Evolutionary conservation across 371 early-diverging fungal species (phyloP).

Genomic region (Phascolomyces articulosus): DNA sequence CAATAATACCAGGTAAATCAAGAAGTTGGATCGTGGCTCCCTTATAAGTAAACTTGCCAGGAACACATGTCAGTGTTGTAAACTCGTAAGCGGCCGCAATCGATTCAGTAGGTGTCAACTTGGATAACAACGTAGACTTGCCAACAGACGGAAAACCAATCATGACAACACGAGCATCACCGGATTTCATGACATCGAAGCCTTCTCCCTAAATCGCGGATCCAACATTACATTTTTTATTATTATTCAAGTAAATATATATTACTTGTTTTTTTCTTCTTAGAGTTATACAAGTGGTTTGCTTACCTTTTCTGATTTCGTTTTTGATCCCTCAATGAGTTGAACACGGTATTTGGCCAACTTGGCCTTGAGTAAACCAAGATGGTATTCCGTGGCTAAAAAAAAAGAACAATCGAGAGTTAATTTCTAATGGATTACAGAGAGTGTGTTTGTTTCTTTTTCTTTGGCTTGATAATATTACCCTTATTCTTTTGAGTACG

Average conservation of each 20-base stretch:
- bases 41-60: conserved; percentile 97
- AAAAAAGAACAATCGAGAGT: no score
- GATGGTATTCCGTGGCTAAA: conserved; percentile 92
- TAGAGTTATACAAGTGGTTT: no score
- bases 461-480: conserved; percentile 4
- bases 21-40: conserved; percentile 98
- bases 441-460: no score
- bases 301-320: conserved; percentile 83
- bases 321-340: conserved; percentile 84
- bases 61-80: conserved; percentile 98
- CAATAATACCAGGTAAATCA: conserved; percentile 90
- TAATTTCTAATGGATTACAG: no score
- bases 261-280: no score
- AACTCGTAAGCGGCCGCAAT: conserved; percentile 98
- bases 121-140: conserved; percentile 96
- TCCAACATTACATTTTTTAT: conserved; percentile 68
- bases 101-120: conserved; percentile 94
- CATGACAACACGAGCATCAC: conserved; percentile 98
- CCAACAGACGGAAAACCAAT: conserved; percentile 99
- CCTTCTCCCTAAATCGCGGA: conserved; percentile 78
- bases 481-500: conserved; percentile 94
- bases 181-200: conserved; percentile 98
- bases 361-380: conserved; percentile 97
- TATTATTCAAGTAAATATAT: no score
- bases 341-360: conserved; percentile 95